phyloP scores from a whole-genome alignment of 1,284 basidiomycete species.

The Trichosporon sp. region DNA sequence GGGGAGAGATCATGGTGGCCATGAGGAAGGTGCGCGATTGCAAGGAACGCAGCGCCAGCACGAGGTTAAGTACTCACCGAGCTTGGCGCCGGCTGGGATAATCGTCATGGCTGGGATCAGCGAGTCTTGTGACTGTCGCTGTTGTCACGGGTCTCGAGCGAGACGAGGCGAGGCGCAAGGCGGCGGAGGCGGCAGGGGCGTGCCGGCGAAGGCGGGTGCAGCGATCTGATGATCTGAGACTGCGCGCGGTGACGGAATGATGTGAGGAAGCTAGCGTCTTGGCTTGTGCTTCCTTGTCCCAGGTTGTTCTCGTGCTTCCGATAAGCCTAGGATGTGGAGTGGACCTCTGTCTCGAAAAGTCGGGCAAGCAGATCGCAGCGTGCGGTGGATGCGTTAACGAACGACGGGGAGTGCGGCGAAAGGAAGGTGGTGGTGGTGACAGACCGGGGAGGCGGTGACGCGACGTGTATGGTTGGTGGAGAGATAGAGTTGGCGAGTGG shows the following conservation, averaged over 20 bases:
- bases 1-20: background rate
- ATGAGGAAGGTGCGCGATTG: background rate
- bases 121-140: background rate
- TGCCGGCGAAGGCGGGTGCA: background rate
- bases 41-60: background rate
- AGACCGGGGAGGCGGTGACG: background rate
- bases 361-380: background rate
- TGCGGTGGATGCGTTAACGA: background rate
- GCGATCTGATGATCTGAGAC: background rate
- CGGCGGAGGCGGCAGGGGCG: background rate
- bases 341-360: too few relatives aligned
- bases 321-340: too few relatives aligned
- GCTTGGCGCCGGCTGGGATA: conserved; percentile 36
- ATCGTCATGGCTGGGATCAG: conserved; percentile 31
- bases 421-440: background rate
- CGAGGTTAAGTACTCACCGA: conserved; percentile 30
- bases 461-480: background rate
- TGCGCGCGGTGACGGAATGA: background rate
- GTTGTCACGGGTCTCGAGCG: background rate
- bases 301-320: background rate
- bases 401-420: too few relatives aligned
- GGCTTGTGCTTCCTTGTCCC: background rate
- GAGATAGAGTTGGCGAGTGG: background rate
- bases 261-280: background rate
- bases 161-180: background rate